Base-by-base conservation (phyloP, 2,329 filamentous ascomycete genomes). In the Penicillium sp. region DNA sequence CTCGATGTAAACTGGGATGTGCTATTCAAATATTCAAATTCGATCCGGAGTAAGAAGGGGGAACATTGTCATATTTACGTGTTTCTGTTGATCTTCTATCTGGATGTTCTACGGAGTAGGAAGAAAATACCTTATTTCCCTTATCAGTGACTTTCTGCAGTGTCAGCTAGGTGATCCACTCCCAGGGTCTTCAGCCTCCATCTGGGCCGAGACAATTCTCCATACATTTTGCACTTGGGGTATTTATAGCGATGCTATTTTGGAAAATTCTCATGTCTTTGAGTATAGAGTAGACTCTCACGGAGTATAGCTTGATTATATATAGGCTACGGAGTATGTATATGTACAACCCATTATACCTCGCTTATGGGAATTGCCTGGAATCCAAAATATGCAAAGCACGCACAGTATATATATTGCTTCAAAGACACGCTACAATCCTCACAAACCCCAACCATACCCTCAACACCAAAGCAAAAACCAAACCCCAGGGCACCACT, bases 111-210 rank as follows among this genome's bases (percentile, higher is more conserved):
- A n/a, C n/a, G n/a, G n/a, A n/a, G n/a, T n/a, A n/a, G n/a, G 35
- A 37, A 9, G 15, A 19, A 38, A 9, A 19, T n/a, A 19, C 17
- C 35, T 13, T n/a, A n/a, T 38, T n/a, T 38, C 8, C 35, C 35
- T 38, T 19, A n/a, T 38, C 35, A 19, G 35, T 38, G 12, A n/a
- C 8, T 38, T 37, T 38, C 35, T 38, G 35, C 35, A 38, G 35
- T 38, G 17, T 37, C 35, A 19, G 35, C 31, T 35, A 35, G 33
- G 6, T 17, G 37, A 12, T 37, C 41, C 50, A 19, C 31, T 46
- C 29, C 50, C 23, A 17, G 50, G 41, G 31, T 47, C 50, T 52
- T 35, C 50, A 50, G 49, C 49, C 38, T 51, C 25, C 27, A 47
- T 41, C 15, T 38, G 13, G 50, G 50, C 41, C 50, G 50, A 54